A percentile compares a stretch with the other conserved stretches of the same genome.
phyloP scores from a whole-genome alignment of 257 asterid genomes.

The Capsicum baccatum region DNA sequence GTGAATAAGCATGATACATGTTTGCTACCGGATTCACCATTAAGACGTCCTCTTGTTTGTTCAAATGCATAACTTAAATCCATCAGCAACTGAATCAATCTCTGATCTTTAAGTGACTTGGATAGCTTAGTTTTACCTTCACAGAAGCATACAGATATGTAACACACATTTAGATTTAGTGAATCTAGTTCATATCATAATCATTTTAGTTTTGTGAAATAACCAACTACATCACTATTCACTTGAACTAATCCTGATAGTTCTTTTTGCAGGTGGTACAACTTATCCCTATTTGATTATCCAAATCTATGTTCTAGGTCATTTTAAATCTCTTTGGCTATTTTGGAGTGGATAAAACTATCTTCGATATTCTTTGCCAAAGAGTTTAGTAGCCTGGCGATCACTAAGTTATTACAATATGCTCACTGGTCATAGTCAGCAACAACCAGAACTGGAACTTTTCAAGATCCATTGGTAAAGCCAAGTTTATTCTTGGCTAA shows the following conservation, averaged over 20 bases:
- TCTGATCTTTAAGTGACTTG: background rate
- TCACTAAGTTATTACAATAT: too few species aligned
- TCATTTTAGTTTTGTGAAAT: background rate
- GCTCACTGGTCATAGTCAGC: background rate
- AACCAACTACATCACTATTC: background rate
- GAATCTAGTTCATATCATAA: too few species aligned
- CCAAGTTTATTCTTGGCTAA: background rate
- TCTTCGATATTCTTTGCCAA: background rate
- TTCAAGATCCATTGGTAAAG: background rate
- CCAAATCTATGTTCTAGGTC: too few species aligned
- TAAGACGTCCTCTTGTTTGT: too few species aligned
- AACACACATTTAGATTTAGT: background rate
- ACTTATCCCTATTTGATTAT: too few species aligned
- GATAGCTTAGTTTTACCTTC: too few species aligned
- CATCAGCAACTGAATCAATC: background rate
- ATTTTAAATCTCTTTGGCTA: too few species aligned
- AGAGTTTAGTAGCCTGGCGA: background rate
- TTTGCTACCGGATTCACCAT: background rate
- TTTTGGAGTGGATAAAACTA: too few species aligned
- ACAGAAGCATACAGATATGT: background rate
- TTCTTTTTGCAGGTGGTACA: background rate
- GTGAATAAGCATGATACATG: background rate
- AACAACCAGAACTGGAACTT: background rate
- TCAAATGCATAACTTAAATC: background rate
- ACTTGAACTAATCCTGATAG: background rate